Base-by-base conservation (phyloP, 1,139 yeast genomes). In the Arxiozyma heterogenica region DNA sequence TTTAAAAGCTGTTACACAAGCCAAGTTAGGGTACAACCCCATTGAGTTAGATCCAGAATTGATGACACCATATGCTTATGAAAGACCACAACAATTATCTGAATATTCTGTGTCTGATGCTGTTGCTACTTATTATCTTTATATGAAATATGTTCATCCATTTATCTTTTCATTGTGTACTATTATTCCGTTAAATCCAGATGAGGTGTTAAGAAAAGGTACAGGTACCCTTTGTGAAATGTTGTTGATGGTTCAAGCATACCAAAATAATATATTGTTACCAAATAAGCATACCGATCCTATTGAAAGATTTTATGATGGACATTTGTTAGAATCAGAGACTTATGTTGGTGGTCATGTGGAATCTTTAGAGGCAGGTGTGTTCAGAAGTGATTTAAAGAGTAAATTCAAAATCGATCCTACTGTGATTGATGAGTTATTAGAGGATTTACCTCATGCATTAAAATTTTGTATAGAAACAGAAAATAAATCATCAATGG, bases 291-390 rank as follows among this genome's bases (percentile, higher is more conserved):
- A 94, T 64, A 78, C 83, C 8, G 98, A 93, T 61, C 96, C 98
- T 0, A 76, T 86, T 22, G 98, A 93, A 68, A 74, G 97, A 61
- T 93, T 93, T 67, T 93, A 89, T 68, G 86, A 93, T 61, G 98
- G 98, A 1, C 98, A 94, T 71, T 72, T 94, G 53, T 70, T 94
- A 43, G 98, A 91, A 65, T 86, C 96, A 1, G 99, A 94, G 71
- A 94, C 99, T 0, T 94, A 94, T 67, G 98, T 94, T 22, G 99
- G 99, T 58, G 99, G 99, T 1, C 98, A 94, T 64, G 99, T 94
- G 44, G 98, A 94, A 71, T 87, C 97, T 2, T 73, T 94, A 54
- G 98, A 94, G 69, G 97, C 98, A 6, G 99, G 99, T 55, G 98
- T 94, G 1, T 94, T 94, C 66, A 75, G 98, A 63, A 86, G 95